Base-by-base conservation (phyloP, 768 basidiomycete genomes). In the Calocybe cyanea region DNA sequence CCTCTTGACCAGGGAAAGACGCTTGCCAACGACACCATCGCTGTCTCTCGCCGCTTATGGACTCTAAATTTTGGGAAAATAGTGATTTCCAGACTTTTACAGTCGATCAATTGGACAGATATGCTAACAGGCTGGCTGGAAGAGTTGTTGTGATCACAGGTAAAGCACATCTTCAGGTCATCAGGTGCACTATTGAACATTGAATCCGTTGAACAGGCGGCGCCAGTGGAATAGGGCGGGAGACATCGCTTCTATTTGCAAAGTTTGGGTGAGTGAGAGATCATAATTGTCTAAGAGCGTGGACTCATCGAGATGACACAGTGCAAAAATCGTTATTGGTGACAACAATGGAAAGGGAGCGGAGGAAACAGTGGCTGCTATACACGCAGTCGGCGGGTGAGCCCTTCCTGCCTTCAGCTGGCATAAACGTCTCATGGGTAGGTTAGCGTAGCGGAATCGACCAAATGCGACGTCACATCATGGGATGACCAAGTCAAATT, bases 121-220 rank as follows among this genome's bases (percentile, higher is more conserved):
- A 28, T 28, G 25, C 25, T 6, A 5, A 5, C 11, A 28, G 25
- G 25, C 11, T 28, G 25, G 25, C 25, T 28, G 73, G 64, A 37
- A 73, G 72, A 48, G 72, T 75, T 7, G 71, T 77, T 10, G 47
- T 79, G 18, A 73, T 79, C 25, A 79, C 77, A 40, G 77, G 76
- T 75, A 36, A 7, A 31, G 36, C 30, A 43, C 18, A 32, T 20
- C n/a, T n/a, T n/a, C n/a, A n/a, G n/a, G n/a, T n/a, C n/a, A n/a
- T n/a, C n/a, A n/a, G n/a, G n/a, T n/a, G n/a, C n/a, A n/a, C n/a
- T n/a, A n/a, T n/a, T n/a, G n/a, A n/a, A n/a, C n/a, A n/a, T n/a
- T n/a, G n/a, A n/a, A n/a, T n/a, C n/a, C n/a, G n/a, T n/a, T n/a
- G n/a, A n/a, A n/a, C 42, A 76, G 73, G 74, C 42, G 73, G 67